These are phyloP conservation scores for Boletus smithii DNA, from an alignment of 1,284 basidiomycete species.

Conservation along the genomic window DNA sequence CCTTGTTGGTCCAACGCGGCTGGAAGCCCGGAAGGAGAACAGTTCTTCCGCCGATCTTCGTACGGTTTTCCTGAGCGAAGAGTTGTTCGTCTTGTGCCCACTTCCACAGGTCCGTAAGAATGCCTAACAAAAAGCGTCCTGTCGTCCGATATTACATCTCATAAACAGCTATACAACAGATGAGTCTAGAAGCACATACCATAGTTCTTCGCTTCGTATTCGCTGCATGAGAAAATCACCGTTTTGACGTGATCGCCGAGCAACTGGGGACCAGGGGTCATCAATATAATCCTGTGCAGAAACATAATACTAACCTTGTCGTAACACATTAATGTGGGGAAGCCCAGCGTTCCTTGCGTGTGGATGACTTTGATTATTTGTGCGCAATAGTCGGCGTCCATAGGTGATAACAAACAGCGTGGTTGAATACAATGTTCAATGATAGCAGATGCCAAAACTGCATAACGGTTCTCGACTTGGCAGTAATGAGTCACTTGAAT, in stretches of 20 bases:
- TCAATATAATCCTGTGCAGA: conserved; percentile 9
- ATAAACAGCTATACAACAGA: background rate
- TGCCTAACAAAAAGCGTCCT: conserved; percentile 83
- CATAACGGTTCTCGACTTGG: conserved; percentile 46
- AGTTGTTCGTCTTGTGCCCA: conserved; percentile 74
- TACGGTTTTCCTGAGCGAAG: conserved; percentile 65
- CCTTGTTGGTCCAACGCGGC: conserved; percentile 47
- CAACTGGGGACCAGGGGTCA: conserved; percentile 44
- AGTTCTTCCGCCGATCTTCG: conserved; percentile 61
- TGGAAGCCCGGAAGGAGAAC: conserved; percentile 66
- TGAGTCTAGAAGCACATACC: conserved; percentile 45
- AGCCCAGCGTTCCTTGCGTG: conserved; percentile 80
- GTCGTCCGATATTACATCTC: background rate
- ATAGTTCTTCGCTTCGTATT: conserved; percentile 94
- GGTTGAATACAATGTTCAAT: conserved; percentile 94
- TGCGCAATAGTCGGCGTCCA: conserved; percentile 94
- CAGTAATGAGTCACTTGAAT: conserved; percentile 12
- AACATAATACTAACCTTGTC: conserved; percentile 58
- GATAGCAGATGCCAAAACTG: conserved; percentile 56
- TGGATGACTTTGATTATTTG: conserved; percentile 90
- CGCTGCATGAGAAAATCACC: conserved; percentile 89
- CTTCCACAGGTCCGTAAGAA: conserved; percentile 69
- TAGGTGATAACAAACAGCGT: conserved; percentile 86
- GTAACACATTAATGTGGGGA: conserved; percentile 84
- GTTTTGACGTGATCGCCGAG: conserved; percentile 82